Evolutionary conservation across 192 early-diverging fungal species (phyloP), one percentile per base, ranked within the genome.

Genomic region (Coemansia guatemalensis): DNA sequence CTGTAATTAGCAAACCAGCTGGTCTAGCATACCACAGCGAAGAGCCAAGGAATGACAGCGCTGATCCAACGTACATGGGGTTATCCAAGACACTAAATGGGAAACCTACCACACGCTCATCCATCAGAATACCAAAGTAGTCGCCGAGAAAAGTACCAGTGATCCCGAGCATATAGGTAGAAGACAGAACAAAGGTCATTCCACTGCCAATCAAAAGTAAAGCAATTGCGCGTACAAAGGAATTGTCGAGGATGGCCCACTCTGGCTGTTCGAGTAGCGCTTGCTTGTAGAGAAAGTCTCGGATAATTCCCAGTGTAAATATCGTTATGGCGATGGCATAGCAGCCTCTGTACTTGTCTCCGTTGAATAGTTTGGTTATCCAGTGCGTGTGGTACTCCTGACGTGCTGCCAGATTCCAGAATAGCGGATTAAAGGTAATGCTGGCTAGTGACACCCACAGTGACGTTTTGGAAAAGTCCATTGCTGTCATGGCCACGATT

Each of bases 51-150:
- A 96, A 96, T 53, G 85, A 88, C 76, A 95, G 73, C 9, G 92
- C 93, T 6, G 93, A 93, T 27, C 95, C 95, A 54, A 85, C 85
- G 68, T 96, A 96, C 95, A 96, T 96, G n/a, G 95, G 95, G 80
- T 96, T 92, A 8, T 93, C 90, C 26, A 89, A 82, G 21, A 93
- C 87, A 68, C 91, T 96, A 84, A 96, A 96, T 5, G 95, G 95
- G 71, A 96, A 95, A 12, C 88, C 88, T 0, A 89, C 94, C 39
- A 96, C 90, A 22, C 89, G 86, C 62, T 86, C 82, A 17, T 89
- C 83, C 93, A 93, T 93, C 57, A 94, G 73, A 53, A 96, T 95
- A 50, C 95, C 95, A 85, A 94, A 96, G 72, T 96, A 96, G 69
- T 94, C 93, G 62, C 94, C 93, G 87, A 96, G 73, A 67, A 94